Base-by-base conservation (phyloP, 768 basidiomycete genomes). In the Udeniomyces megalosporus region DNA sequence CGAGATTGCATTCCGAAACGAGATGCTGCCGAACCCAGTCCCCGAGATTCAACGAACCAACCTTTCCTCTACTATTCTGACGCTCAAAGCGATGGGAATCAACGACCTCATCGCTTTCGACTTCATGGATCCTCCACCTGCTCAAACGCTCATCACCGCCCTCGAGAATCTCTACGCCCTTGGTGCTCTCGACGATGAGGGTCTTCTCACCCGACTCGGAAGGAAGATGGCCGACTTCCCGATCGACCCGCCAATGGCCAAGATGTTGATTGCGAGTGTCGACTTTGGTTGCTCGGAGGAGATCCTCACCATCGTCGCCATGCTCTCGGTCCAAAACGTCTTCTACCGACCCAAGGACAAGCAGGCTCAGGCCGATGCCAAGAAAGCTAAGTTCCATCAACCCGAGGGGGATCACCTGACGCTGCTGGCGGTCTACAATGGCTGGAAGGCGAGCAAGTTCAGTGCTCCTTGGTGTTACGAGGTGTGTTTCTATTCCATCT, bases 261-360 rank as follows among this genome's bases (percentile, higher is more conserved):
- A 97, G 76, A 99, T 95, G 92, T 75, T 99, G 52, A 97, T 97
- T 71, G 89, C 90, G 4, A 95, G 91, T 1, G 92, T 96, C 12
- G 95, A 97, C 70, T 80, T 95, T 57, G 91, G 90, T 12, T 99
- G 95, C 71, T 99, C 95, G 0, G 93, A 99, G 70, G 95, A 99
- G 73, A 95, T 97, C 67, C 75, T 99, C 46, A 93, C 89, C 3
- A 86, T 97, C 57, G 91, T 96, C 1, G 93, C 92, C 10, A 99
- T 99, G 95, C 77, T 97, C 45, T 90, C 88, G 3, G 89, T 95
- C 32, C 92, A 93, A 71, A 87, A 82, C 54, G 89, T 97, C 44
- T 99, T 97, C 74, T 97, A 97, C 74, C 82, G 95, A 42, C 95
- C 93, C n/a, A 96, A 97, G 75, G 95, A 97, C 75, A 97, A 97